These are phyloP conservation scores for Leishmania braziliensis DNA, from an alignment of 208 protist species.

Conservation along the genomic window DNA sequence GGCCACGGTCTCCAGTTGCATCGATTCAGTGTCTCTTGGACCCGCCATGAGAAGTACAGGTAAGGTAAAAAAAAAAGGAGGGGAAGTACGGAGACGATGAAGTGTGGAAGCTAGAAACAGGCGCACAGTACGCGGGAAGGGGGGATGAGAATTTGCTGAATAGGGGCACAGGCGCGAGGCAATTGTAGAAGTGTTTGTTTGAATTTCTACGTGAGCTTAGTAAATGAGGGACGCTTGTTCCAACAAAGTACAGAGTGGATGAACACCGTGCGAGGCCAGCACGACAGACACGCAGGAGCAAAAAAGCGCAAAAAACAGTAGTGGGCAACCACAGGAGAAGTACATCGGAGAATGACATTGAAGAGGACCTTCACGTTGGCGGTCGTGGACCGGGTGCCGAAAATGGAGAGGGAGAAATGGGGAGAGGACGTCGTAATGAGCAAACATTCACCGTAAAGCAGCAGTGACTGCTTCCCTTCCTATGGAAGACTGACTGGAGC, in stretches of 20 bases:
- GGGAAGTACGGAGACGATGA: neutral
- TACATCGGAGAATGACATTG: neutral
- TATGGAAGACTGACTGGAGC: neutral
- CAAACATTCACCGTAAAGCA: neutral
- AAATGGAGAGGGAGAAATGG: neutral
- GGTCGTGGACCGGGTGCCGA: neutral
- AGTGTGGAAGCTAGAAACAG: neutral
- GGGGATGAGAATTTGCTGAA: neutral
- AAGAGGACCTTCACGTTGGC: neutral
- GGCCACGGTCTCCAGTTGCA: conserved; percentile 3
- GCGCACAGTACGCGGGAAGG: neutral
- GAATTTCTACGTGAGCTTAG: neutral
- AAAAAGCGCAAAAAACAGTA: neutral
- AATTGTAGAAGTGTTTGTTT: neutral
- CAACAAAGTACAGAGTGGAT: neutral
- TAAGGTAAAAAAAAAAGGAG: neutral
- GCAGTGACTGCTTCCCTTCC: neutral
- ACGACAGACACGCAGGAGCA: neutral
- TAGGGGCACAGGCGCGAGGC: neutral
- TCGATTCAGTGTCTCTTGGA: neutral
- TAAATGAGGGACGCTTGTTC: neutral
- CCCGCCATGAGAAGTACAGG: conserved; percentile 4
- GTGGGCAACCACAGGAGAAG: neutral
- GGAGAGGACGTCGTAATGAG: neutral
- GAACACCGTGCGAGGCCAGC: neutral